Evolutionary conservation across 1,139 yeast species (phyloP).

Genomic region (Hyphopichia buzzinii): DNA sequence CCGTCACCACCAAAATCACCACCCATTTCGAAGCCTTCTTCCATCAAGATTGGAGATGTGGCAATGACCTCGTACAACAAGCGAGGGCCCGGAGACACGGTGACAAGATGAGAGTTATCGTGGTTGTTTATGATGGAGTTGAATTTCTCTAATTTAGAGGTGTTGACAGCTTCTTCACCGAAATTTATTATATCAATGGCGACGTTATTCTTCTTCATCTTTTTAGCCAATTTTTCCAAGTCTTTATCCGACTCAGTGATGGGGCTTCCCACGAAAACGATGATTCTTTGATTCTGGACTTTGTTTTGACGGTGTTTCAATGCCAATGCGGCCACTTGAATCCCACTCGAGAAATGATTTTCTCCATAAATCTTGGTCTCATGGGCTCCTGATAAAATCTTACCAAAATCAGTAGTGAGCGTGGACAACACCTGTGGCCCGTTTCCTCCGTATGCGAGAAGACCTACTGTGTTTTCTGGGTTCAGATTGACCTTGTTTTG

Average conservation of each 20-base stretch:
- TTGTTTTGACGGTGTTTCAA: conserved; percentile 95
- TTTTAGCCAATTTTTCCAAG: conserved; percentile 81
- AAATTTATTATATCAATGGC: conserved; percentile 89
- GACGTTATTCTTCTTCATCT: conserved; percentile 88
- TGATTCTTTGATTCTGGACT: conserved; percentile 85
- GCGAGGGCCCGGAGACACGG: conserved; percentile 86
- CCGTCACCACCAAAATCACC: conserved; percentile 43
- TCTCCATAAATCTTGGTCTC: conserved; percentile 73
- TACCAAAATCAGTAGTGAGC: conserved; percentile 84
- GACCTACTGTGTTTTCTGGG: conserved; percentile 93
- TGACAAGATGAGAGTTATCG: conserved; percentile 81
- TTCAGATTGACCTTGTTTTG: conserved; percentile 82
- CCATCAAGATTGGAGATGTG: conserved; percentile 65
- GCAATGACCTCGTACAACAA: conserved; percentile 73
- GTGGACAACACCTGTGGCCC: conserved; percentile 86
- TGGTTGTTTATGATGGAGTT: conserved; percentile 68
- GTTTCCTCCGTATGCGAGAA: conserved; percentile 83
- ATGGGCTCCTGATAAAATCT: conserved; percentile 82
- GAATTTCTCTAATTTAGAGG: conserved; percentile 78
- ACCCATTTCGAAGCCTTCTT: conserved; percentile 49
- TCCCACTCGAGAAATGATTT: conserved; percentile 73
- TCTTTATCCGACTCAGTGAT: conserved; percentile 68
- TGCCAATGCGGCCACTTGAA: conserved; percentile 96
- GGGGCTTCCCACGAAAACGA: conserved; percentile 90
- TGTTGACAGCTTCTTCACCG: conserved; percentile 83